These are phyloP conservation scores for Phytomonas serpens DNA, from an alignment of 208 protist species.

Conservation along the genomic window DNA sequence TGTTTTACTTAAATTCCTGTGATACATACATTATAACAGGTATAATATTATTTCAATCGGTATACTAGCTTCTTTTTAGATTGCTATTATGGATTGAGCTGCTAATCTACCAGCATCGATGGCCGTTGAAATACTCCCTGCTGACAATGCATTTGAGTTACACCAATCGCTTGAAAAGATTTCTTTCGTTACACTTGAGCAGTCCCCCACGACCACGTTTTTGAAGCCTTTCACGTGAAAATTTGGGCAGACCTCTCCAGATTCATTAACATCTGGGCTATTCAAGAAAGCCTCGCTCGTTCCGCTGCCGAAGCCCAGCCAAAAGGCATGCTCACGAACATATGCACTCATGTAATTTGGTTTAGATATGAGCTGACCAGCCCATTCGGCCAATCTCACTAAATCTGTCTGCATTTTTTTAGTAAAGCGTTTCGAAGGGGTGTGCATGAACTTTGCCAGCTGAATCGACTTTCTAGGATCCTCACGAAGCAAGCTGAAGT, in stretches of 20 bases:
- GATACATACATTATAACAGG: not conserved
- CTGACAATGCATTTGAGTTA: constrained; percentile 26
- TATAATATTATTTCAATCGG: too few relatives aligned
- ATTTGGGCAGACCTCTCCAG: not conserved
- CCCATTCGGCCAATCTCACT: constrained; percentile 25
- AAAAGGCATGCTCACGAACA: constrained; percentile 57
- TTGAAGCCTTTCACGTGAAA: constrained; percentile 20
- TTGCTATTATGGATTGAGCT: not conserved
- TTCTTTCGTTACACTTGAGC: constrained; percentile 37
- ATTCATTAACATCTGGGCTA: constrained; percentile 5
- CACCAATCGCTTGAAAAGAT: constrained; percentile 23
- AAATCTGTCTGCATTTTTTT: constrained; percentile 29
- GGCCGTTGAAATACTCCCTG: constrained; percentile 43
- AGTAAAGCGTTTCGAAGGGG: constrained; percentile 11
- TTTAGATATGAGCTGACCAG: constrained; percentile 19
- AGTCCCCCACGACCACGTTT: constrained; percentile 68
- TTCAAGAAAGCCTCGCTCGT: constrained; percentile 35
- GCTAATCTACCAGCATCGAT: constrained; percentile 28
- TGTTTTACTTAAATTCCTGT: not conserved
- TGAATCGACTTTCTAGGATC: constrained; percentile 43
- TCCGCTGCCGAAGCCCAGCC: constrained; percentile 74
- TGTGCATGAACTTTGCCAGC: constrained; percentile 54
- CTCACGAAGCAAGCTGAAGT: constrained; percentile 34
- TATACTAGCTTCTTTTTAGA: not conserved
- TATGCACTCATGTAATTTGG: constrained; percentile 62